Conservation (phyloP, 352 stramenopile genomes). For the Phytopythium delawarense region DNA sequence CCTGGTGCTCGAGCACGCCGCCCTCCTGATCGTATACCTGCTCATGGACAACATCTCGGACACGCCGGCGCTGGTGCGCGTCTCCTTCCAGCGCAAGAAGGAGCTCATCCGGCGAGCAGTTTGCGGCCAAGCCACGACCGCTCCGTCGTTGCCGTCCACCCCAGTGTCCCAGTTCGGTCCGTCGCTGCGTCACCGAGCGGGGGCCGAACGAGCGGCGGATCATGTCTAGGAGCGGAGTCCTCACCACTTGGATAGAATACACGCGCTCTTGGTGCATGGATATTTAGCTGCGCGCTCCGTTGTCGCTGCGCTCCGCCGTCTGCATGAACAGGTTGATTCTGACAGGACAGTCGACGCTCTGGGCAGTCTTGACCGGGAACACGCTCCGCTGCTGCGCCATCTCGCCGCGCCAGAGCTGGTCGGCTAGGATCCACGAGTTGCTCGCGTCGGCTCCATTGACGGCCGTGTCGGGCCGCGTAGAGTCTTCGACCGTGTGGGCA, state of each 20-base stretch:
- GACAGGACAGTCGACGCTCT: slow-evolving; percentile 32
- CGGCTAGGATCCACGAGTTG: slow-evolving; percentile 71
- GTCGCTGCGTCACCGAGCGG: not conserved
- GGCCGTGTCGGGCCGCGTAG: slow-evolving; percentile 21
- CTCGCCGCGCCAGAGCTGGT: slow-evolving; percentile 47
- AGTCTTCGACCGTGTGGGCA: slow-evolving; percentile 53
- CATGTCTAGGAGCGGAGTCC: not conserved
- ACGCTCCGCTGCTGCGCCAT: slow-evolving; percentile 24
- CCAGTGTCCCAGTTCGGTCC: slow-evolving; percentile 4
- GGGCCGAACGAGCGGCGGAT: not conserved
- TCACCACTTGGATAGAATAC: not conserved
- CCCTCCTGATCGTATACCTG: slow-evolving; percentile 70
- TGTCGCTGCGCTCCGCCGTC: not conserved
- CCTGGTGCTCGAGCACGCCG: slow-evolving; percentile 69
- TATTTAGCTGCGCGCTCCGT: not conserved
- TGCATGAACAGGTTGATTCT: slow-evolving; percentile 64
- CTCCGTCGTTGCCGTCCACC: slow-evolving; percentile 14
- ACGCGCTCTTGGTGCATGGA: not conserved
- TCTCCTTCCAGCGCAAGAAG: slow-evolving; percentile 82
- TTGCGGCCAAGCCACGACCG: slow-evolving; percentile 55
- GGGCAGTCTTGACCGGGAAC: slow-evolving; percentile 41
- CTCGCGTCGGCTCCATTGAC: slow-evolving; percentile 31
- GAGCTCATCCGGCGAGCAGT: slow-evolving; percentile 83
- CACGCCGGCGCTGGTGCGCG: slow-evolving; percentile 66
- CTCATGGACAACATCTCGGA: slow-evolving; percentile 82